These are phyloP conservation scores for Aphanomyces euteiches DNA, from an alignment of 352 stramenopile genomes.

Conservation along the genomic window DNA sequence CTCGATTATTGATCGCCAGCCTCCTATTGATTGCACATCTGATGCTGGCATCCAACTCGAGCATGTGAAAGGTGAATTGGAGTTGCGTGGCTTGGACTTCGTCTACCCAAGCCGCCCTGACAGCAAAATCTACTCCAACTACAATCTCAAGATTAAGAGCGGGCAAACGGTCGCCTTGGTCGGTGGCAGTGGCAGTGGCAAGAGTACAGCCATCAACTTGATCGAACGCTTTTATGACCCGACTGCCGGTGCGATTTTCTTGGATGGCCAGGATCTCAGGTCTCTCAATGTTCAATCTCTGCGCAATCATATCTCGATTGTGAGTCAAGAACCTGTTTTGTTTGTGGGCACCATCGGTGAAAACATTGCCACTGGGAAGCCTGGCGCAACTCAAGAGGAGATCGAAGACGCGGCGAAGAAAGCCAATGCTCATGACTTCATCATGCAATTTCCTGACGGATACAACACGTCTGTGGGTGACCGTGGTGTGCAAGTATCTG, in stretches of 20 bases:
- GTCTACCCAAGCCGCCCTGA: constrained; percentile 83
- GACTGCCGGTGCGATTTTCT: constrained; percentile 46
- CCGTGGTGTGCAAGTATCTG: constrained; percentile 45
- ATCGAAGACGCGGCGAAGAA: constrained; percentile 83
- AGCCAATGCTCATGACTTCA: constrained; percentile 91
- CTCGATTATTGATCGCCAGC: constrained; percentile 45
- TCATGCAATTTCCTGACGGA: constrained; percentile 81
- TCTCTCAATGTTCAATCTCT: constrained; percentile 58
- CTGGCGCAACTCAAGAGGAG: constrained; percentile 49
- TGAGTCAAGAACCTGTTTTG: constrained; percentile 48
- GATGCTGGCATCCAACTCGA: constrained; percentile 19
- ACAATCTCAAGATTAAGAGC: constrained; percentile 60
- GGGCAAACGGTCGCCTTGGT: constrained; percentile 83
- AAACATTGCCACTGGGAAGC: constrained; percentile 57
- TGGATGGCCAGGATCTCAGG: constrained; percentile 73
- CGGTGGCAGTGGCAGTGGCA: constrained; percentile 78
- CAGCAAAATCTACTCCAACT: constrained; percentile 60
- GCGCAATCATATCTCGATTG: constrained; percentile 52
- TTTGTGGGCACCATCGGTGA: constrained; percentile 60
- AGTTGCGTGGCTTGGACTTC: constrained; percentile 89
- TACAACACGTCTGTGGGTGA: constrained; percentile 92
- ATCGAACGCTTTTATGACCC: constrained; percentile 80
- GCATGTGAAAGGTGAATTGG: constrained; percentile 39
- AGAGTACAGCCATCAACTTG: constrained; percentile 79
- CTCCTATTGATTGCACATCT: constrained; percentile 32